Base-by-base conservation (phyloP, 257 asterid genomes). In the Ehretia macrophylla region DNA sequence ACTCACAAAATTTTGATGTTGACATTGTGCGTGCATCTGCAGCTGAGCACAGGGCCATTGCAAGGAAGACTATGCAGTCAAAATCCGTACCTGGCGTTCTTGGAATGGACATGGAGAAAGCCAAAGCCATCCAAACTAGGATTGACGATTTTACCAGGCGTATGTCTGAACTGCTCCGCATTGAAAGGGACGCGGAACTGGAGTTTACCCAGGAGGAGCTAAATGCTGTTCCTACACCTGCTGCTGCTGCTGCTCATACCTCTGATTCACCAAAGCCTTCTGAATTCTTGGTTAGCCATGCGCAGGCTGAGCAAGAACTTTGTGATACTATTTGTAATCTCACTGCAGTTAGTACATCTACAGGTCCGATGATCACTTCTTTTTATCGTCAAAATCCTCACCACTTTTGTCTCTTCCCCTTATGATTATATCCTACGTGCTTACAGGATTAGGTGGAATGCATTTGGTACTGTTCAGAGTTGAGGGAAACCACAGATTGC, bases 321-420 rank as follows among this genome's bases (percentile, higher is more conserved):
- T 91, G 98, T 63, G 98, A 91, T 69, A 91, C 98, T 56, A 85
- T 91, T 56, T 91, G 96, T 90, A 91, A 91, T 72, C 76, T 91
- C 58, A 77, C 71, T 52, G 98, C 96, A 46, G 82, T 88, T 77
- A 88, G 96, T 89, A 80, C 98, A 17, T 83, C 85, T 63, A 91
- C 76, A 69, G 98, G 98, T 80, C 40, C 14, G 57, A 49, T 16
- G 11, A 32, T 62, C 51, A 51, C 61, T 71, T 62, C 63, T 18
- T 63, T 11, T 5, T 11, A 11, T 52, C 38, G 11, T 10, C 8
- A 21, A 52, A 11, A 13, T 11, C 5, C n/a, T 6, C 17, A 52
- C 10, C 39, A 21, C n/a, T 52, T 12, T 22, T 27, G 17, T 52
- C 38, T 52, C 14, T 9, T 52, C 17, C 17, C 35, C n/a, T 52